Evolutionary conservation across 148 eudicot genomes (phyloP), one percentile per base, ranked within the genome.

Genomic region (Cornus kousa): DNA sequence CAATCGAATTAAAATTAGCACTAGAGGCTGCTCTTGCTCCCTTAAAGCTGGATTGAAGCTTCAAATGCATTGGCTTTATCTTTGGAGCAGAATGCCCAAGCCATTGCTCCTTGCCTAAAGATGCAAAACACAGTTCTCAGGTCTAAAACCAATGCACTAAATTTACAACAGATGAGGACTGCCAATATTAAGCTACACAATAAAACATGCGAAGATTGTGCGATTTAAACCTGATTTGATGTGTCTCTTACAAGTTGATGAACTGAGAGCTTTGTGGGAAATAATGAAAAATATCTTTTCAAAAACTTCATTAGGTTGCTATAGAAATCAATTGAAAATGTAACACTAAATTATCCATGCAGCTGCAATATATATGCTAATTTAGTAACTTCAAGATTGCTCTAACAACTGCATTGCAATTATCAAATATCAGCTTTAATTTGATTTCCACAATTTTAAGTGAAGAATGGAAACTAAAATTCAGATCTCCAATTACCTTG

Each of bases 1-100:
- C 90, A 24, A 88, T 82, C 23, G 86, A 78, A 71, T 66, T 75
- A 76, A 77, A 77, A 77, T 66, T 31, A 71, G 80, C 84, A 81
- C 6, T 72, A 4, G 69, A 5, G 69, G 78, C 70, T 66, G 88
- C 84, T 64, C 73, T 77, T 71, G 91, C 84, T 85, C 82, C 79
- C 80, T 74, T 82, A 76, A 33, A 82, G 10, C 82, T 80, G 68
- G 84, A 72, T 23, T 84, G 81, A 37, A 84, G 73, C 76, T 87
- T 90, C 82, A 81, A 72, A 24, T 78, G 83, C 75, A 71, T 71
- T 53, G 84, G 81, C 53, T 85, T 77, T 13, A 37, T 71, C 72
- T 80, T 85, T 20, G 73, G 33, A n/a, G 69, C 20, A 65, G 59
- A 74, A 80, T 9, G 40, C 33, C 82, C 70, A 67, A 9, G 53